Base-by-base conservation (phyloP, 2,329 filamentous ascomycete genomes). In the Fusarium sp. region DNA sequence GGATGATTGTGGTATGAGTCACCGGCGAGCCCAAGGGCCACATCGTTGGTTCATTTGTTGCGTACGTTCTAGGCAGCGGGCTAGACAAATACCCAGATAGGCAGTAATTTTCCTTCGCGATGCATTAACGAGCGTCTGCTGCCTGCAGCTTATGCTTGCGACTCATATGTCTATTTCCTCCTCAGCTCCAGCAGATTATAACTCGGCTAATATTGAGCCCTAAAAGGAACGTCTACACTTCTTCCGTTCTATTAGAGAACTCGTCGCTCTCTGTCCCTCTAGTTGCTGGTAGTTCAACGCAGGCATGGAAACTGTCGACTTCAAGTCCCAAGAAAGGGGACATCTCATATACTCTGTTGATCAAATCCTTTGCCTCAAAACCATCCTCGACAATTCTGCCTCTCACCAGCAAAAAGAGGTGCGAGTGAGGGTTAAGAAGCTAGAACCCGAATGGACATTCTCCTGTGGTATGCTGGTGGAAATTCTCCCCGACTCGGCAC, bases 391-490 rank as follows among this genome's bases (percentile, higher is more conserved):
- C 10, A 35, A 14, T 20, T 41, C 29, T 22, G 8, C 63, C 8
- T 5, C 63, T 22, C 24, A 24, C 8, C 7, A 8, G 20, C 29
- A 9, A 8, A 14, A 24, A 52, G n/a, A 18, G 3, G 57, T 52
- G 6, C 43, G 4, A 9, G 61, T 68, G 10, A 33, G 24, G 43
- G 35, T 68, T 4, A 65, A 64, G 24, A 35, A 29, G 9, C 43
- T 29, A n/a, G 52, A 52, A 18, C 27, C 41, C 27, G 43, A 48
- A 60, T 68, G 56, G 43, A 68, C 56, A 9, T 29, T 61, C 10
- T 78, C 77, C 22, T 78, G 73, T 45, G 52, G 68, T 37, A 75
- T 79, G 76, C 24, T 71, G 11, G 73, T 79, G 35, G 75, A 79
- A 52, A n/a, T 52, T 9, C 48, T 52, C 7, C 48, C 48, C 24